Evolutionary conservation across 768 basidiomycete species (phyloP), one percentile per base, ranked within the genome.

Genomic region (Tylopilus rubrobrunneus): DNA sequence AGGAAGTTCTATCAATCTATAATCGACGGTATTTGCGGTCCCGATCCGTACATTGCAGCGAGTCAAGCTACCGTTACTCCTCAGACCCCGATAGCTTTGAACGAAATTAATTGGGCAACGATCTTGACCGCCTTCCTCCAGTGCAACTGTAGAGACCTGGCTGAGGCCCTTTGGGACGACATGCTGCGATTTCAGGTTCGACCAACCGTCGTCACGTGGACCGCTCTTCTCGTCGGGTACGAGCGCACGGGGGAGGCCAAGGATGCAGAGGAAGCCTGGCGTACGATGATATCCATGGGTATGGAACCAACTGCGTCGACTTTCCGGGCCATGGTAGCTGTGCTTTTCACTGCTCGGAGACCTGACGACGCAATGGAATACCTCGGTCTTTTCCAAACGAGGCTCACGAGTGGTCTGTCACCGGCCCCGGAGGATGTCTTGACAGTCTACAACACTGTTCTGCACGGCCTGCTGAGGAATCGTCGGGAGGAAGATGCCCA

Each of bases 281-380:
- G 76, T 34, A 63, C 78, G 52, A 89, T 95, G 85, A 58, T 69
- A 28, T 64, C 74, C n/a, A 70, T 77, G 53, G 77, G 79, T 2
- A 69, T 86, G 37, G 62, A 75, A 52, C 89, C 89, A 7, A 84
- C 87, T 56, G 65, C 78, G 8, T 67, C 83, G 49, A 74, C 84
- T 12, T 91, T 91, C 66, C 80, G 86, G 37, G 83, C 88, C 23
- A 71, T 92, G 40, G 80, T 94, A 45, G 74, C 78, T n/a, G 77
- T 72, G 1, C 75, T 85, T 54, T 88, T 80, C 61, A 73, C 76
- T 49, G 76, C 71, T 49, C 78, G 74, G 51, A 76, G 75, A 51
- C 62, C 74, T 9, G 74, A 78, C n/a, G 75, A 80, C 23, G 87
- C 82, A 2, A 58, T 84, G 58, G 60, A 67, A 33, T 69, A 71